Conservation (phyloP, 495 filamentous ascomycete genomes). For the Neurospora sp. region DNA sequence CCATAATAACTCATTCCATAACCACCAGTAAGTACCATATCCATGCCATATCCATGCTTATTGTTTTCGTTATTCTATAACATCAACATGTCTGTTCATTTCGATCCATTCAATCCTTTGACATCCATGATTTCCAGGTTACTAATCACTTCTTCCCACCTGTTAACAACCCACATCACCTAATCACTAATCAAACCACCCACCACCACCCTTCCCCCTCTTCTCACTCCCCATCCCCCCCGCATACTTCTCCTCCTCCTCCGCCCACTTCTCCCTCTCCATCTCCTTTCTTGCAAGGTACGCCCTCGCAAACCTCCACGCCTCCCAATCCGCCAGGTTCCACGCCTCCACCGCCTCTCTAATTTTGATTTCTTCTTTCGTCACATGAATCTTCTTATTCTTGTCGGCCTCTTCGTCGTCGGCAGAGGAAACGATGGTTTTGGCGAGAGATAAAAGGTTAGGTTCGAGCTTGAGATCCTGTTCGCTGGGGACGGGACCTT, state of each 20-base stretch:
- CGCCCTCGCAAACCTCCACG: slow-evolving; percentile 82
- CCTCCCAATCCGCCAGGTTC: slow-evolving; percentile 88
- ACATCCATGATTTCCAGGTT: too few species aligned
- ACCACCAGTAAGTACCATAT: too few species aligned
- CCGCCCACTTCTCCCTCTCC: slow-evolving; percentile 59
- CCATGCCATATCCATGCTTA: neutral
- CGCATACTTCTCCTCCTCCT: slow-evolving; percentile 55
- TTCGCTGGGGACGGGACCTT: slow-evolving; percentile 38
- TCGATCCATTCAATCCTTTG: too few species aligned
- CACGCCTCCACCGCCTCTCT: slow-evolving; percentile 70
- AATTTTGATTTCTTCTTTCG: slow-evolving; percentile 27
- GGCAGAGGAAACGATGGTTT: slow-evolving; percentile 32
- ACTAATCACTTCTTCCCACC: too few species aligned
- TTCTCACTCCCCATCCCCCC: slow-evolving; percentile 37
- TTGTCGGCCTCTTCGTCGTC: slow-evolving; percentile 19
- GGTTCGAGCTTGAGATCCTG: slow-evolving; percentile 46
- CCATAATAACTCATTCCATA: too few species aligned
- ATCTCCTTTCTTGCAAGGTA: slow-evolving; percentile 47
- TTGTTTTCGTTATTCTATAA: neutral
- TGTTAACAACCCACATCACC: too few species aligned
- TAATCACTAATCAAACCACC: slow-evolving; percentile 1
- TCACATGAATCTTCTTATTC: slow-evolving; percentile 4
- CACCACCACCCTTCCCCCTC: slow-evolving; percentile 10
- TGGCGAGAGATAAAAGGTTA: slow-evolving; percentile 50
- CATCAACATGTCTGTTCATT: neutral